A percentile compares a stretch with the other conserved stretches of the same genome.
Conservation (phyloP, 2,329 filamentous ascomycete genomes). For the Aspergillus thermomutatus region DNA sequence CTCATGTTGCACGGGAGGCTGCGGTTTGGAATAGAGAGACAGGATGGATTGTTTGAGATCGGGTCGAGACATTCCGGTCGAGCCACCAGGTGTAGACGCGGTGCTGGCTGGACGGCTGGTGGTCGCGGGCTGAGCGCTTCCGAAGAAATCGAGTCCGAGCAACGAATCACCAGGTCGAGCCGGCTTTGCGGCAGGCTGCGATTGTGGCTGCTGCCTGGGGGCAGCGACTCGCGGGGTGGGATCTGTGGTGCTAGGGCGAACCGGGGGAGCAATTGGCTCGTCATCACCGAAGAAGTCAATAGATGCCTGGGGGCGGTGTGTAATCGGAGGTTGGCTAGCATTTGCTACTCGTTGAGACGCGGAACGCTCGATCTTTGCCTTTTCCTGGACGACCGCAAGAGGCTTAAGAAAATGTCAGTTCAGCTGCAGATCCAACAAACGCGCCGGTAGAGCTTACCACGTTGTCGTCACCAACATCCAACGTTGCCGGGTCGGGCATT, state of each 20-base stretch:
- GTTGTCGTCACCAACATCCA: constrained; percentile 88
- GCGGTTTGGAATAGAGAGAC: constrained; percentile 87
- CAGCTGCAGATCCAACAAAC: constrained; percentile 1
- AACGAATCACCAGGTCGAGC: constrained; percentile 80
- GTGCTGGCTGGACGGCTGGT: constrained; percentile 76
- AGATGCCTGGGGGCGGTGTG: constrained; percentile 46
- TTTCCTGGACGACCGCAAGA: constrained; percentile 65
- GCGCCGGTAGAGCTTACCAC: constrained; percentile 50
- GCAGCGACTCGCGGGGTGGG: constrained; percentile 60
- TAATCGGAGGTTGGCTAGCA: constrained; percentile 44
- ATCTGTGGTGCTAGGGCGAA: constrained; percentile 70
- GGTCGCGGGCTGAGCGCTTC: constrained; percentile 65
- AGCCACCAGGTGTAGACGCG: constrained; percentile 56
- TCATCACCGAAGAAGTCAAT: constrained; percentile 83
- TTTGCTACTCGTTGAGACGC: constrained; percentile 51
- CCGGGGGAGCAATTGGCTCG: constrained; percentile 56
- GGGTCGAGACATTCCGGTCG: constrained; percentile 69
- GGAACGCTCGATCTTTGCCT: constrained; percentile 64
- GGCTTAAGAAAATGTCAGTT: constrained; percentile 45
- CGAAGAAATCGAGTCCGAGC: constrained; percentile 89
- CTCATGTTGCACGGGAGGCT: constrained; percentile 55
- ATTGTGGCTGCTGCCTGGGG: constrained; percentile 58
- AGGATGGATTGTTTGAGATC: constrained; percentile 97
- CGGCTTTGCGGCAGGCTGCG: constrained; percentile 45
- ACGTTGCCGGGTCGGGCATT: constrained; percentile 84